Conservation (phyloP, 2,329 filamentous ascomycete species). For the Hypoxylon sp. region DNA sequence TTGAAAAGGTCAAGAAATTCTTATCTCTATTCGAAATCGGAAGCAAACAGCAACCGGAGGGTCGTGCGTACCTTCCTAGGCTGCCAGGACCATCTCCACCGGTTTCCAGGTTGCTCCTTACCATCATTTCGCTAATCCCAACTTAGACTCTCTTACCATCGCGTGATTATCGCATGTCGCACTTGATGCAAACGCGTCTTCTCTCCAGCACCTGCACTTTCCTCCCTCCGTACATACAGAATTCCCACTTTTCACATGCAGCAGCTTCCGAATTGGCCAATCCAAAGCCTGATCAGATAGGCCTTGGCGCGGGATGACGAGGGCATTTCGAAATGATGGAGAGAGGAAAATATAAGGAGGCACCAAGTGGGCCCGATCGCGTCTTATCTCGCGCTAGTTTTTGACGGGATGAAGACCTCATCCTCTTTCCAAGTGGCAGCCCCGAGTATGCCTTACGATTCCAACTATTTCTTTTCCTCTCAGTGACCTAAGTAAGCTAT, state of each 20-base stretch:
- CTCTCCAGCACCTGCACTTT: constrained; percentile 17
- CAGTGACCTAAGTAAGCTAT: neutral
- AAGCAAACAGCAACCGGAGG: constrained; percentile 29
- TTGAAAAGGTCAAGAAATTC: constrained; percentile 17
- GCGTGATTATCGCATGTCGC: constrained; percentile 36
- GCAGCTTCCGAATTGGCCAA: constrained; percentile 11
- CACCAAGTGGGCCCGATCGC: constrained; percentile 10
- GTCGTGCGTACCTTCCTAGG: constrained; percentile 14
- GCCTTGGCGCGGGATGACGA: constrained; percentile 7
- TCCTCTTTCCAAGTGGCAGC: neutral
- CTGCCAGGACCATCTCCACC: constrained; percentile 11
- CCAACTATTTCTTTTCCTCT: neutral
- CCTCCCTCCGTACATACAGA: neutral
- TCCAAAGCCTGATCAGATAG: neutral
- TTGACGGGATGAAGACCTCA: too few relatives aligned
- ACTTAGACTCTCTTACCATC: constrained; percentile 29
- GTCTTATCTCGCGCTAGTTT: constrained; percentile 12
- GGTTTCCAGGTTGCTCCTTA: constrained; percentile 30
- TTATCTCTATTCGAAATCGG: constrained; percentile 15
- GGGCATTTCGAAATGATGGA: neutral
- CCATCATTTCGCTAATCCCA: constrained; percentile 38
- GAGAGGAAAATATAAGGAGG: constrained; percentile 14
- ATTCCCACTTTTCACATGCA: neutral
- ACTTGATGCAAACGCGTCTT: constrained; percentile 21
- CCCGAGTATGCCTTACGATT: neutral